Evolutionary conservation across 2,329 filamentous ascomycete genomes (phyloP).

Genomic region (Trichophyton equinum): DNA sequence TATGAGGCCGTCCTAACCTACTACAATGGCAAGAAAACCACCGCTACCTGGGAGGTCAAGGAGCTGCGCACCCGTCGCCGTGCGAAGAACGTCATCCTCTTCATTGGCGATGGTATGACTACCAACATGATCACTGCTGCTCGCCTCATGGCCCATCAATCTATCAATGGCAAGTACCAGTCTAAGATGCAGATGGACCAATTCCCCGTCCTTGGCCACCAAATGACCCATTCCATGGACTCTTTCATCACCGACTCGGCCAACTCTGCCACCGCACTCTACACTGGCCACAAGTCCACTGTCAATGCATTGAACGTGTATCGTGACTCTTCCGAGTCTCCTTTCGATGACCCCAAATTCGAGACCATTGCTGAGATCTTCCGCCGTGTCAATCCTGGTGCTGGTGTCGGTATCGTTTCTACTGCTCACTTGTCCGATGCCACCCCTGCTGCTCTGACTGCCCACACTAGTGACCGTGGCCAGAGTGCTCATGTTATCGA

Average conservation of each 20-base stretch:
- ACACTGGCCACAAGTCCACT: constrained; percentile 70
- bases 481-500: constrained; percentile 63
- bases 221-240: constrained; percentile 81
- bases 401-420: constrained; percentile 53
- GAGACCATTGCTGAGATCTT: constrained; percentile 66
- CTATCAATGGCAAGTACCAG: constrained; percentile 74
- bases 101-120: constrained; percentile 60
- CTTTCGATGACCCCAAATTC: constrained; percentile 74
- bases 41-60: constrained; percentile 64
- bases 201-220: constrained; percentile 74
- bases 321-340: constrained; percentile 58
- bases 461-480: constrained; percentile 58
- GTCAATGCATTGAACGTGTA: constrained; percentile 77
- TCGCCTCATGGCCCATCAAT: constrained; percentile 68
- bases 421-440: constrained; percentile 68
- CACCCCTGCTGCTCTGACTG: constrained; percentile 61
- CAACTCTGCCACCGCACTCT: constrained; percentile 71
- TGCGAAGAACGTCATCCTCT: constrained; percentile 75
- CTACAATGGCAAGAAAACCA: constrained; percentile 58
- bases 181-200: constrained; percentile 63
- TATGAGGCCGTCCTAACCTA: constrained; percentile 67
- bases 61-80: constrained; percentile 56
- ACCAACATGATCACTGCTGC: constrained; percentile 48
- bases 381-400: constrained; percentile 50
- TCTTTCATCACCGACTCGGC: constrained; percentile 77